Base-by-base conservation (phyloP, 805 yeast genomes). In the Spencermartinsiella europaea region DNA sequence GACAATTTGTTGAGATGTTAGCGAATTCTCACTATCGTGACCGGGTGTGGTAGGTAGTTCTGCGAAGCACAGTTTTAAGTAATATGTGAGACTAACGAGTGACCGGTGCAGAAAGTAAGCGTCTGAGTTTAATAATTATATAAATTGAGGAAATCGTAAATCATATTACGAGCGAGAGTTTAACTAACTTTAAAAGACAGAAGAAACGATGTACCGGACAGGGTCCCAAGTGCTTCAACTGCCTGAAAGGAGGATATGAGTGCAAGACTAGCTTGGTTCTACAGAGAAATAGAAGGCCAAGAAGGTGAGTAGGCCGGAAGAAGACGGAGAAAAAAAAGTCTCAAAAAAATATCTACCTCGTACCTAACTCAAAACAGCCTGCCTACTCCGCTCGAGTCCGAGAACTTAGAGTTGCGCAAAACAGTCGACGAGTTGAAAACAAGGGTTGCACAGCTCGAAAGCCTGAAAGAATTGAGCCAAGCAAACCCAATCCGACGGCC, bases 201-300 rank as follows among this genome's bases (percentile, higher is more conserved):
- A 25, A 25, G 31, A 25, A 25, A 25, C 31, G 31, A 25, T 25
- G 31, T 12, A 25, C 31, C 10, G 31, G 31, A 7, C 31, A 25
- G 12, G 31, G 31, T 25, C 31, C 31, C 31, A 25, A 25, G 31
- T 25, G 31, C 12, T 25, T 25, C 31, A 25, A 25, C 12, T 25
- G 31, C 12, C 12, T 25, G 12, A 25, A 25, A 25, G 31, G 31
- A 25, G 31, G 31, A 12, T 25, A 25, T 12, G 31, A 25, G 31
- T 25, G 31, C 12, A 25, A 25, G 12, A 25, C 31, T 7, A 25
- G 31, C 31, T 12, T 25, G 31, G 31, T 25, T 5, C 19, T 38
- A n/a, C 15, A n/a, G 8, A 5, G 42, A 4, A 38, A 38, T 27
- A 38, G 33, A 21, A 8, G 42, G n/a, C 42, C 42, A 7, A 19